A percentile compares a stretch with the other conserved stretches of the same genome.
phyloP scores from a whole-genome alignment of 768 basidiomycete species.

The Termitomyces titanicus region DNA sequence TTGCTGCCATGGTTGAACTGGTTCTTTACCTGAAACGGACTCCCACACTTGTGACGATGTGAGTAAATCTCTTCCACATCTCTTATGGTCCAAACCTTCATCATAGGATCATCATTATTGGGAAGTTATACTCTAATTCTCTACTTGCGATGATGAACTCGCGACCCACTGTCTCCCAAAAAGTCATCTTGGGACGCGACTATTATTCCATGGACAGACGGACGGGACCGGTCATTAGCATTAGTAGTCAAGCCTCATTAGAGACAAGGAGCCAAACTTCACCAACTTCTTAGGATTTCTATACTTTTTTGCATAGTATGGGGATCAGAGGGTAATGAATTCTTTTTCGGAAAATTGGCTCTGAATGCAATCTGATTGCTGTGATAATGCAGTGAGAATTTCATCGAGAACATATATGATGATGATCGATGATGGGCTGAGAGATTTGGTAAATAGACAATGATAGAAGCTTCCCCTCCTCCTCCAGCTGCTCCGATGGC shows the following conservation, averaged over 20 bases:
- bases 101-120: not conserved
- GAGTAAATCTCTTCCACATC: not conserved
- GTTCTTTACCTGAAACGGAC: not conserved
- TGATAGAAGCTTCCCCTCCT: no score
- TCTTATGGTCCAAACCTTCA: not conserved
- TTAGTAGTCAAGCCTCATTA: not conserved
- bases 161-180: not conserved
- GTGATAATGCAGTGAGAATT: no score
- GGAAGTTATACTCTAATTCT: not conserved
- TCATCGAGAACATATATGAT: no score
- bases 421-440: no score
- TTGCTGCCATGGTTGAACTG: not conserved
- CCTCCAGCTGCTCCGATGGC: no score
- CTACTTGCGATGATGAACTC: not conserved
- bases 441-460: no score
- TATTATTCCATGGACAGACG: not conserved
- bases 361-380: no score
- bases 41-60: not conserved
- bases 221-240: not conserved
- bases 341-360: not conserved
- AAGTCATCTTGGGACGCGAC: not conserved
- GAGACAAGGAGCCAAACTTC: not conserved
- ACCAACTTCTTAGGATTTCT: not conserved
- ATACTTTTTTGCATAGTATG: not conserved
- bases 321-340: not conserved